phyloP scores from a whole-genome alignment of 2,329 filamentous ascomycete species.

The Penicillium sumatraense region DNA sequence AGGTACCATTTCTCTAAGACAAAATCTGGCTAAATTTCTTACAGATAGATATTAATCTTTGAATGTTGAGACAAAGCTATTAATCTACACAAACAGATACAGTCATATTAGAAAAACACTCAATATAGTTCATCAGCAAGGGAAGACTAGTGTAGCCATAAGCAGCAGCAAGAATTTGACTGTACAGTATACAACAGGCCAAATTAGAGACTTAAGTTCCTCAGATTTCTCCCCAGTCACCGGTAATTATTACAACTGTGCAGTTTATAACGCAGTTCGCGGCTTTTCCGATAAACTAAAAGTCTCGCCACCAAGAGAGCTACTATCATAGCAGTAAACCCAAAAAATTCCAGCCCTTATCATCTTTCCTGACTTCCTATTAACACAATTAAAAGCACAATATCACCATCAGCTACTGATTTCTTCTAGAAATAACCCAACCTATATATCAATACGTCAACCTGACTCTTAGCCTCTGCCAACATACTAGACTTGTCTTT shows the following conservation, averaged over 20 bases:
- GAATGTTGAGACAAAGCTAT: not conserved
- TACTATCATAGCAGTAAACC: not conserved
- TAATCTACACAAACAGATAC: not conserved
- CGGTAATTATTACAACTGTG: not conserved
- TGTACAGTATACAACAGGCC: not conserved
- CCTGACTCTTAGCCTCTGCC: not conserved
- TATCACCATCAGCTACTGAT: not conserved
- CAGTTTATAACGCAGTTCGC: not conserved
- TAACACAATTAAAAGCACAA: not conserved
- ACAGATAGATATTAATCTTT: not conserved
- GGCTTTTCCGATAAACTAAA: not conserved
- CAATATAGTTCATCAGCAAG: not conserved
- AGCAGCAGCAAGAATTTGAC: not conserved
- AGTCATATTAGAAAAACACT: not conserved
- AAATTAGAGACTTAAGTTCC: not conserved
- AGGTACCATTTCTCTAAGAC: not conserved
- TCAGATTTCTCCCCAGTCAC: not conserved
- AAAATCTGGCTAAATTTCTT: not conserved
- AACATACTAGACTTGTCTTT: not conserved
- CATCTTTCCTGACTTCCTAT: not conserved
- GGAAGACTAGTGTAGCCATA: not conserved
- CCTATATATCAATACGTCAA: not conserved
- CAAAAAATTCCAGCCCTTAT: not conserved
- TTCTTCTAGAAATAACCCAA: not conserved
- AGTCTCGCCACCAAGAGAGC: not conserved